phyloP scores from a whole-genome alignment of 805 yeast genomes.

The Saccharomycopsis fodiens region DNA sequence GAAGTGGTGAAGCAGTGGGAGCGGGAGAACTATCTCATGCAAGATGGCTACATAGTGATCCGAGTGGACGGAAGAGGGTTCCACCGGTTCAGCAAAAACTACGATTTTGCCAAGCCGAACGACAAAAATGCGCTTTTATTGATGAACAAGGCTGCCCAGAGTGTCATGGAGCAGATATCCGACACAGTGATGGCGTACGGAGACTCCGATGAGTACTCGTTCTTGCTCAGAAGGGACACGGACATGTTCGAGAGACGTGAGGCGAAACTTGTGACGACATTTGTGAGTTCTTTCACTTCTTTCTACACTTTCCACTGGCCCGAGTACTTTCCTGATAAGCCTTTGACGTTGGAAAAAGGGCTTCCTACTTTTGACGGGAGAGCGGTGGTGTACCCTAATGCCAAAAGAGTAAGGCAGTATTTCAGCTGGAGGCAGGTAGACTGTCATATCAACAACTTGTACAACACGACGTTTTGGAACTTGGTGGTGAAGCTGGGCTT shows the following conservation, averaged over 20 bases:
- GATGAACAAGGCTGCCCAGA: slow-evolving; percentile 75
- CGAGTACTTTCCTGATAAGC: slow-evolving; percentile 41
- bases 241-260: slow-evolving; percentile 75
- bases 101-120: slow-evolving; percentile 81
- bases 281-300: slow-evolving; percentile 77
- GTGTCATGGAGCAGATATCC: slow-evolving; percentile 53
- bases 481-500: slow-evolving; percentile 63
- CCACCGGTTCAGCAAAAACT: slow-evolving; percentile 70
- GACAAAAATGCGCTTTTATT: slow-evolving; percentile 67
- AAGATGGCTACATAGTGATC: slow-evolving; percentile 73
- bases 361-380: slow-evolving; percentile 89
- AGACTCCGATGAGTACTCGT: slow-evolving; percentile 91
- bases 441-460: slow-evolving; percentile 89
- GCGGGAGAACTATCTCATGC: slow-evolving; percentile 60
- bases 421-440: slow-evolving; percentile 94
- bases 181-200: slow-evolving; percentile 85
- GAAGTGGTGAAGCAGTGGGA: slow-evolving; percentile 87
- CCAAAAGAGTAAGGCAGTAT: slow-evolving; percentile 61
- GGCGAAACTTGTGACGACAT: slow-evolving; percentile 67
- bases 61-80: slow-evolving; percentile 93
- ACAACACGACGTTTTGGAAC: slow-evolving; percentile 90
- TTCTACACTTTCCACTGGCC: slow-evolving; percentile 67
- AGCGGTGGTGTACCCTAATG: slow-evolving; percentile 76
- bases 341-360: slow-evolving; percentile 29
- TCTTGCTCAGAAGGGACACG: slow-evolving; percentile 60